Conservation (phyloP, 2,329 filamentous ascomycete species). For the Endocalyx cinctus region DNA sequence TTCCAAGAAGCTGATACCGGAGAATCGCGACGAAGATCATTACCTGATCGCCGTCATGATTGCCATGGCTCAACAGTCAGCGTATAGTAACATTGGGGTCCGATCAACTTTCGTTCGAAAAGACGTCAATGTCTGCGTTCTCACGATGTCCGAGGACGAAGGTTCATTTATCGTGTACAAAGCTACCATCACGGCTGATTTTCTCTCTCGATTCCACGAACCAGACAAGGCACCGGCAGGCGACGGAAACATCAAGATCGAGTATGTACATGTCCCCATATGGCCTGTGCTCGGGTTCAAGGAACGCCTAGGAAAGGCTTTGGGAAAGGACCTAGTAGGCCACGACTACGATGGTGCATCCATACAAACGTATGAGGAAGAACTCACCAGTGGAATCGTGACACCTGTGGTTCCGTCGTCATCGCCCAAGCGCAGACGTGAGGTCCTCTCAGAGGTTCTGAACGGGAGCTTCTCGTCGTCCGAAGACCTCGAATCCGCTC, state of each 20-base stretch:
- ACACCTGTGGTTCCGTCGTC: slow-evolving; percentile 6
- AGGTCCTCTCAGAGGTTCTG: slow-evolving; percentile 23
- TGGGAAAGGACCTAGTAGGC: slow-evolving; percentile 48
- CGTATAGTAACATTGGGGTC: slow-evolving; percentile 33
- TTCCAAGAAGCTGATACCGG: slow-evolving; percentile 42
- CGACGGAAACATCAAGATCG: slow-evolving; percentile 37
- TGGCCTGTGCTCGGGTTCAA: slow-evolving; percentile 53
- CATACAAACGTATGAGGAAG: slow-evolving; percentile 43
- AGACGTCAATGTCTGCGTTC: slow-evolving; percentile 45
- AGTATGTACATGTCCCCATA: slow-evolving; percentile 44
- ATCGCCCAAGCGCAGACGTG: slow-evolving; percentile 21
- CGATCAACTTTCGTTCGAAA: slow-evolving; percentile 19
- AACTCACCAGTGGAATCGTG: slow-evolving; percentile 15
- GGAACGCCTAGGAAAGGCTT: slow-evolving; percentile 49
- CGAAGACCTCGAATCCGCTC: slow-evolving; percentile 20
- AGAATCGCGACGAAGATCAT: slow-evolving; percentile 46
- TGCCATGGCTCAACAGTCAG: slow-evolving; percentile 53
- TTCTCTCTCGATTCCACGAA: slow-evolving; percentile 46
- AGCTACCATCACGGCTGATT: slow-evolving; percentile 40
- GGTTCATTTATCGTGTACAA: slow-evolving; percentile 51
- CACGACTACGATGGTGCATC: slow-evolving; percentile 32
- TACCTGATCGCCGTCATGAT: slow-evolving; percentile 49
- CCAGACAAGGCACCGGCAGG: slow-evolving; percentile 36
- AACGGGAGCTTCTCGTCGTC: slow-evolving; percentile 28
- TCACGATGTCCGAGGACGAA: slow-evolving; percentile 43